These are phyloP conservation scores for Quercus tomentella DNA, from an alignment of 331 rosid genomes.

Conservation along the genomic window DNA sequence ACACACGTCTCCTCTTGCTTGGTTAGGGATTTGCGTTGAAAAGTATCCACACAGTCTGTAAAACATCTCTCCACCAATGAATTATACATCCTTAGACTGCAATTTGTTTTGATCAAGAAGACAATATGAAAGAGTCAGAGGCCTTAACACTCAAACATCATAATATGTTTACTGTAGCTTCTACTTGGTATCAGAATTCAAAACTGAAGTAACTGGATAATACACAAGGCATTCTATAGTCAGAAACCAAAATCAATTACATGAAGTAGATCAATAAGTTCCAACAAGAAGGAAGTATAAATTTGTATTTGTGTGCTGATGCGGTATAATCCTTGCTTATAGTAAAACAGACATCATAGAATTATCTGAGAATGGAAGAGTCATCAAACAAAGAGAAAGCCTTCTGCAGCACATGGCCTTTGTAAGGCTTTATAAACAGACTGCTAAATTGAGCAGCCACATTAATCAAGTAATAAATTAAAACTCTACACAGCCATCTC, in stretches of 20 bases:
- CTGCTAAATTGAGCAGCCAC: not conserved
- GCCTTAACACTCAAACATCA: not conserved
- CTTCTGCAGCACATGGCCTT: not conserved
- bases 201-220: not conserved
- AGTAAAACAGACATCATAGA: not conserved
- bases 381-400: not conserved
- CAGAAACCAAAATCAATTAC: not conserved
- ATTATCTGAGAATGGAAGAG: not conserved
- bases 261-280: not conserved
- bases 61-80: constrained; percentile 77
- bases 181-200: not conserved
- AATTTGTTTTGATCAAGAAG: constrained; percentile 10
- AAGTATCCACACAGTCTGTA: constrained; percentile 55
- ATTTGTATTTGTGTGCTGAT: not conserved
- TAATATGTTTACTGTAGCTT: not conserved
- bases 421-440: no score
- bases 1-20: constrained; percentile 83
- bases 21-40: constrained; percentile 63
- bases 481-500: not conserved
- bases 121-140: not conserved
- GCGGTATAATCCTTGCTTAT: not conserved
- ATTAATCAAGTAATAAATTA: not conserved
- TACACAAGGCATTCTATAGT: not conserved
- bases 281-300: not conserved
- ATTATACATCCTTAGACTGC: constrained; percentile 84